Percentiles rank a stretch among this genome's conserved stretches.
These are phyloP conservation scores for Fusarium sp. DNA, from an alignment of 2,329 filamentous ascomycete genomes.

Conservation along the genomic window DNA sequence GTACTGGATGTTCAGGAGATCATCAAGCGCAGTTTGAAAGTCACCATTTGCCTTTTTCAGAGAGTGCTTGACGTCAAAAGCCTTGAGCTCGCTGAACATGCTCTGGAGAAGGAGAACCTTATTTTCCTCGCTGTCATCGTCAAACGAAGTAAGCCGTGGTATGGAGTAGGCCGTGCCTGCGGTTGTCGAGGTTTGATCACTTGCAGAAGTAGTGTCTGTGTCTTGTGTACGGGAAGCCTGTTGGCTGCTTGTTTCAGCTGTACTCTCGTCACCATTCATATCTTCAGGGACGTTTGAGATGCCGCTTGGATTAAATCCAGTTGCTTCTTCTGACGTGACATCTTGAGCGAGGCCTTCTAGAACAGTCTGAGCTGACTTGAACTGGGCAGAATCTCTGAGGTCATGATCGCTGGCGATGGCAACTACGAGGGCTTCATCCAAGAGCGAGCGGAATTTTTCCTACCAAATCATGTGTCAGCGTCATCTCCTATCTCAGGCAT, in stretches of 20 bases:
- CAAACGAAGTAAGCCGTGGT: constrained; percentile 50
- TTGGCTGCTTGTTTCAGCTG: constrained; percentile 46
- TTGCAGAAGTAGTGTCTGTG: constrained; percentile 48
- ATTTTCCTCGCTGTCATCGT: constrained; percentile 62
- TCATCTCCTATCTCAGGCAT: constrained; percentile 2
- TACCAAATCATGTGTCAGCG: constrained; percentile 49
- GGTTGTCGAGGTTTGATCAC: constrained; percentile 40
- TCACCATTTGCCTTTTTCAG: constrained; percentile 75
- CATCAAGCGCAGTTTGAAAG: constrained; percentile 77
- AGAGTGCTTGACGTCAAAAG: constrained; percentile 72
- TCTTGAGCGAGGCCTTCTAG: constrained; percentile 74
- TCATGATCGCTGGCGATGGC: constrained; percentile 82
- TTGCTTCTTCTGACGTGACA: constrained; percentile 74
- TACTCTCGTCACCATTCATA: constrained; percentile 39
- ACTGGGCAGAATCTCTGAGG: constrained; percentile 62
- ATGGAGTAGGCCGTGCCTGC: constrained; percentile 37
- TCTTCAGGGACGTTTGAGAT: constrained; percentile 60
- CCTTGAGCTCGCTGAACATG: constrained; percentile 78
- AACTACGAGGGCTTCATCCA: constrained; percentile 82
- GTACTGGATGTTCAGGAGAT: constrained; percentile 81
- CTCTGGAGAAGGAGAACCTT: constrained; percentile 72
- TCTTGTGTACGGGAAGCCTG: constrained; percentile 43
- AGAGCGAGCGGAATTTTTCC: constrained; percentile 76
- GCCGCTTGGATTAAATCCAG: constrained; percentile 82
- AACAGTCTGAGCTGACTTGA: constrained; percentile 65